Evolutionary conservation across 257 asterid genomes (phyloP), one percentile per base, ranked within the genome.

Genomic region (Knoxia roxburghii): DNA sequence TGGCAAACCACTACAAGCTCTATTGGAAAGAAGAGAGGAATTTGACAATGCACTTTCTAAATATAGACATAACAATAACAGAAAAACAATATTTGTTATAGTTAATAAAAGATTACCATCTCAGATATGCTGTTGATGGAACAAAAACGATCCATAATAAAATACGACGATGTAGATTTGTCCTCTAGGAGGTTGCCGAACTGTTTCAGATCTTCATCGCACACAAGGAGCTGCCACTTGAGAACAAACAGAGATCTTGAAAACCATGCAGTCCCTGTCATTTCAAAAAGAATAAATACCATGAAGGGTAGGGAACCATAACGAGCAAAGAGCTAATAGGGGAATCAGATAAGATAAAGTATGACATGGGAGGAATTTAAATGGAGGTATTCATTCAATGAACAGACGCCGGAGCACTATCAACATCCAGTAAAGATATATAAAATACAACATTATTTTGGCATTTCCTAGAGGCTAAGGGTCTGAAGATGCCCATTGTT

Each of bases 161-260:
- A 76, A 57, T 76, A 75, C 37, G 68, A 39, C 14, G 83, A 67
- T 54, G 79, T 58, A 61, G 79, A 76, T 64, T 69, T 62, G 56
- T 64, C 63, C 74, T 60, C 79, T 29, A 69, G 57, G 61, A 75
- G 77, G 46, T 58, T 24, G 46, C 79, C 71, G 68, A 87, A 75
- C 71, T 67, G 81, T 79, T 45, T 65, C 57, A 80, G 58, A 46
- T 83, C 83, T 78, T 82, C 90, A 65, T 68, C 58, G 78, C 83
- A 79, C 60, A 82, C 69, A 74, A 82, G 70, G 57, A 77, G 69
- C 72, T 72, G 74, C 66, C 70, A 75, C 70, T 76, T 79, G 68
- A 83, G 78, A 76, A 85, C 68, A 63, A 77, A 80, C 26, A 81
- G 72, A 8, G 86, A 85, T 74, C 83, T 75, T 40, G 82, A 60